Evolutionary conservation across 1,284 basidiomycete genomes (phyloP).

Genomic region (Afroboletus lepidellus): DNA sequence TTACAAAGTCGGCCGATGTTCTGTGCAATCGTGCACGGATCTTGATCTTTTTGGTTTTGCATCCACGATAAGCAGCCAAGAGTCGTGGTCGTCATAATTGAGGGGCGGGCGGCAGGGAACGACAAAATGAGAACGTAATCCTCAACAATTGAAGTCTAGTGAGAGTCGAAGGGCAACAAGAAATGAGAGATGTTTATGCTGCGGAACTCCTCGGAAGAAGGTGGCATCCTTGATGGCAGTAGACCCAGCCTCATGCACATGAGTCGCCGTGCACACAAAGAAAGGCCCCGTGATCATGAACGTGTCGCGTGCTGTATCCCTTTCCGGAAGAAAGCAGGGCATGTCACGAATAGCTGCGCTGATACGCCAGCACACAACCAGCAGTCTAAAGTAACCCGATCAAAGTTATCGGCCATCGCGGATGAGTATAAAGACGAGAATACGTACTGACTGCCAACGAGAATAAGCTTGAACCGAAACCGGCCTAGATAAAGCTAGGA

Average conservation of each 20-base stretch:
- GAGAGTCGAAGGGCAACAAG: too few species aligned
- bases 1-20: constrained; percentile 23
- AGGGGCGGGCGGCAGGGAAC: too few species aligned
- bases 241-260: too few species aligned
- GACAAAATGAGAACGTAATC: too few species aligned
- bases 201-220: constrained; percentile 1
- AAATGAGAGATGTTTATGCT: neutral
- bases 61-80: constrained; percentile 16
- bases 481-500: too few species aligned
- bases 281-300: constrained; percentile 3
- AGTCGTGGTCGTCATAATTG: constrained; percentile 11
- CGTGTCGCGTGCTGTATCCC: neutral
- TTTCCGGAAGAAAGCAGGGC: neutral
- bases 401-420: neutral
- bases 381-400: neutral
- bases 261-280: constrained; percentile 3
- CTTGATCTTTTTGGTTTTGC: constrained; percentile 5
- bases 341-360: neutral
- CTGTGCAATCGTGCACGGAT: constrained; percentile 18
- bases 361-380: neutral
- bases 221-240: constrained; percentile 5
- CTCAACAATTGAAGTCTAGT: too few species aligned
- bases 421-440: too few species aligned
- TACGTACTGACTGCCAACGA: too few species aligned
- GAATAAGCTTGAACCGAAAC: too few species aligned